Conservation (phyloP, 495 filamentous ascomycete species). For the Trichocladium antarcticum region DNA sequence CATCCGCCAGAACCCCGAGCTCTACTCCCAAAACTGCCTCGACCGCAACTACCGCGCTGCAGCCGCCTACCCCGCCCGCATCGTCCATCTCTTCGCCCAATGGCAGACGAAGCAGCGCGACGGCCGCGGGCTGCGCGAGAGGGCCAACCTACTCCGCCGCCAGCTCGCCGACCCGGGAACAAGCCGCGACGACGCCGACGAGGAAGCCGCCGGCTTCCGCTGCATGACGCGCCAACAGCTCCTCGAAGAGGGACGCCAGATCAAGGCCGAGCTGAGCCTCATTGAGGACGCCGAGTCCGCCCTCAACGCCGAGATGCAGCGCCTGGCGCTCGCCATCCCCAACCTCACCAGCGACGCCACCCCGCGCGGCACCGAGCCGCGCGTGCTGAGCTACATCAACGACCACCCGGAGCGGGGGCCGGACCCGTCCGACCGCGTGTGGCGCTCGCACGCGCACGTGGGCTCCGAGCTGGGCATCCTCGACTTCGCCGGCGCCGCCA, state of each 20-base stretch:
- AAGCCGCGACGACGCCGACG: conserved; percentile 26
- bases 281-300: conserved; percentile 49
- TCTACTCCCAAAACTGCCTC: conserved; percentile 71
- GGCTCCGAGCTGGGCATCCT: conserved; percentile 68
- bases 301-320: conserved; percentile 56
- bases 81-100: conserved; percentile 58
- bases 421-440: conserved; percentile 39
- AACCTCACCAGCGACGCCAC: conserved; percentile 72
- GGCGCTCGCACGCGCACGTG: conserved; percentile 70
- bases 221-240: conserved; percentile 35
- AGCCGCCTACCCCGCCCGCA: conserved; percentile 52
- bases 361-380: conserved; percentile 53
- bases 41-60: conserved; percentile 72
- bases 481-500: conserved; percentile 71
- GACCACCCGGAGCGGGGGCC: conserved; percentile 49
- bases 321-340: conserved; percentile 67
- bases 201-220: conserved; percentile 15
- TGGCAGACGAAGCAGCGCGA: conserved; percentile 46
- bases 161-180: conserved; percentile 37
- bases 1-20: conserved; percentile 68
- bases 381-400: conserved; percentile 58
- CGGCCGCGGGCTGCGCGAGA: conserved; percentile 45
- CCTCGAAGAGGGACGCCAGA: conserved; percentile 51
- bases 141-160: conserved; percentile 44
- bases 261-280: conserved; percentile 54